Evolutionary conservation across 805 yeast genomes (phyloP), one percentile per base, ranked within the genome.

Genomic region (Alloascoidea africana): DNA sequence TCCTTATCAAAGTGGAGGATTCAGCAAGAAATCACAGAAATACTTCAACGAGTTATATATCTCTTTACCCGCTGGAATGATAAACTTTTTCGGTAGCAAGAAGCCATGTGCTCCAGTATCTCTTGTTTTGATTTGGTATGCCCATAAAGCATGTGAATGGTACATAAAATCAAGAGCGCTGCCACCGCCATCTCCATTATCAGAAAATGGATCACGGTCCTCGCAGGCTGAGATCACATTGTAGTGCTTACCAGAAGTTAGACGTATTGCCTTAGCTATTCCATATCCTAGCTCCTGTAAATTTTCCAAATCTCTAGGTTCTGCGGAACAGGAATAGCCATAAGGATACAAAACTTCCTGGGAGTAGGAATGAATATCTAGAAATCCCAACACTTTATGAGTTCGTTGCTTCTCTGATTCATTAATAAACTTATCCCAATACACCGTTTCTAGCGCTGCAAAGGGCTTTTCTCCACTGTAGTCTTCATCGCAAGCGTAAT

Each of bases 71-170:
- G 81, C 93, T 1, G 94, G 89, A 16, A 52, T 60, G 39, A 85
- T 84, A 50, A 62, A 71, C 46, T 69, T 70, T 1, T 76, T 48
- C 4, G 95, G 94, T 33, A 84, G 60, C 44, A 85, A 62, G 50
- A 83, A 85, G 1, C 95, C 95, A 49, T 80, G 87, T 36, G 72
- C 66, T 0, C 94, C 94, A 14, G 79, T 70, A 51, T 84, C 94
- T 49, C 94, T 66, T 39, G 85, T 60, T 55, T 84, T 82, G 41
- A 85, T 59, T 49, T 82, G 93, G 56, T 76, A 78, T 1, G 94
- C 93, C 86, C 87, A 82, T 47, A 65, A 71, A 0, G 91, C 91
- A 41, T 76, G 68, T 49, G 76, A 71, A 55, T 81, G 85, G 50
- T 83, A 84, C 89, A 83, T 79, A 52, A 66, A 84, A 49, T 84